A percentile compares a stretch with the other conserved stretches of the same genome.
Conservation (phyloP, 139 green algal genomes). For the Chlamydomonas sphaeroides region DNA sequence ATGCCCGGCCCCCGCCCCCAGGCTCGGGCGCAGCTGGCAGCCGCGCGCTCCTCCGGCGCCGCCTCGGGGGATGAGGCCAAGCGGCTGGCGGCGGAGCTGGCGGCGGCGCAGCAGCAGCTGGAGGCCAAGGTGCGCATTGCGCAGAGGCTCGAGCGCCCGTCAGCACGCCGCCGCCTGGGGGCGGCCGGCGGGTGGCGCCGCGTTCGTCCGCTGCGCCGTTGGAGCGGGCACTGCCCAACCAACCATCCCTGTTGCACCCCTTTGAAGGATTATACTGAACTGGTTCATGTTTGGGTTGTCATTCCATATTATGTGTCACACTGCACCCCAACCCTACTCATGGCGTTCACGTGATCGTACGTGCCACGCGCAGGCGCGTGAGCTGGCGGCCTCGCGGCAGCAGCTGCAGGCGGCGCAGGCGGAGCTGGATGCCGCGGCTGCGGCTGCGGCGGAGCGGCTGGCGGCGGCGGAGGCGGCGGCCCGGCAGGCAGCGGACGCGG, state of each 20-base stretch:
- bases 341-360: too few relatives aligned
- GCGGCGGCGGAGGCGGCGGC: background rate
- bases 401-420: background rate
- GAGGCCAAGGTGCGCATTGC: background rate
- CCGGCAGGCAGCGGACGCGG: background rate
- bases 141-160: too few relatives aligned
- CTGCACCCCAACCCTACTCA: too few relatives aligned
- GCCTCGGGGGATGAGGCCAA: background rate
- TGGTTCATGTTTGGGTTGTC: too few relatives aligned
- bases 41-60: background rate
- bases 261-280: too few relatives aligned
- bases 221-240: too few relatives aligned
- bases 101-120: background rate
- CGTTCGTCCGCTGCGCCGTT: too few relatives aligned
- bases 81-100: background rate
- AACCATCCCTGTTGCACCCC: too few relatives aligned
- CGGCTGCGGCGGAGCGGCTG: background rate
- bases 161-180: too few relatives aligned
- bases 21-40: background rate
- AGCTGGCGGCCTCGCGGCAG: background rate
- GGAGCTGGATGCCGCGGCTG: conserved; percentile 1
- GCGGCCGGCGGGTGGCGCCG: too few relatives aligned
- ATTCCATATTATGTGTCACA: too few relatives aligned
- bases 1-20: too few relatives aligned
- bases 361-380: background rate